Evolutionary conservation across 139 green algal species (phyloP).

Genomic region (Eudorina sp.): DNA sequence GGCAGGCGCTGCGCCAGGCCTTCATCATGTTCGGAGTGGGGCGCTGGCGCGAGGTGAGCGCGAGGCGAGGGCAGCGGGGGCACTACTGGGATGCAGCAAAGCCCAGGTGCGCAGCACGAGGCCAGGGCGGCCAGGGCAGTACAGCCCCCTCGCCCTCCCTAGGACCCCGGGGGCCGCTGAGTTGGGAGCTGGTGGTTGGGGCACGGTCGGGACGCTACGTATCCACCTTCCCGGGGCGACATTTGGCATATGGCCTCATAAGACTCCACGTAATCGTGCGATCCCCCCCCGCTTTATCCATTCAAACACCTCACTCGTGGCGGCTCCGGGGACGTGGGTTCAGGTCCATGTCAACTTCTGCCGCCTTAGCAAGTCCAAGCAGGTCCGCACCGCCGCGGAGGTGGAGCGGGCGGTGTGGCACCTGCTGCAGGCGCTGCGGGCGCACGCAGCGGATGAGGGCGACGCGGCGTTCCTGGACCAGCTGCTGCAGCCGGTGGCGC

Average conservation of each 20-base stretch:
- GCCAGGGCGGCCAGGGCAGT: no score
- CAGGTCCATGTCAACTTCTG: conserved; percentile 36
- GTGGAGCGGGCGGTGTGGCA: conserved; percentile 36
- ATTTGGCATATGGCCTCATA: no score
- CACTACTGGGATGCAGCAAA: neutral
- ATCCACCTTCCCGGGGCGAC: no score
- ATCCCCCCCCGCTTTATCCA: no score
- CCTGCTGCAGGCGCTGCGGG: conserved; percentile 22
- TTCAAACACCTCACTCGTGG: no score
- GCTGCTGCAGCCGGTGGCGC: conserved; percentile 7
- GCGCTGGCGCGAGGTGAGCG: conserved; percentile 32
- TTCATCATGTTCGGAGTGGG: conserved; percentile 43
- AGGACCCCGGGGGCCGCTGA: no score
- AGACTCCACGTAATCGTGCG: no score
- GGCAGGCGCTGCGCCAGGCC: conserved; percentile 2
- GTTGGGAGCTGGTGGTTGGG: no score
- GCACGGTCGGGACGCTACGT: no score
- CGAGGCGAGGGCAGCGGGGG: neutral
- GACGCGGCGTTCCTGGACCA: conserved; percentile 15
- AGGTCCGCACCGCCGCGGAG: conserved; percentile 10
- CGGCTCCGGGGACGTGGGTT: no score
- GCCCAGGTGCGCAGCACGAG: no score
- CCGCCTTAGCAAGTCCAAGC: neutral
- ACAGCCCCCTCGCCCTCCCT: no score
- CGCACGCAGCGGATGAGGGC: neutral